phyloP scores from a whole-genome alignment of 2,329 filamentous ascomycete species.

The Ascochyta rabiei region DNA sequence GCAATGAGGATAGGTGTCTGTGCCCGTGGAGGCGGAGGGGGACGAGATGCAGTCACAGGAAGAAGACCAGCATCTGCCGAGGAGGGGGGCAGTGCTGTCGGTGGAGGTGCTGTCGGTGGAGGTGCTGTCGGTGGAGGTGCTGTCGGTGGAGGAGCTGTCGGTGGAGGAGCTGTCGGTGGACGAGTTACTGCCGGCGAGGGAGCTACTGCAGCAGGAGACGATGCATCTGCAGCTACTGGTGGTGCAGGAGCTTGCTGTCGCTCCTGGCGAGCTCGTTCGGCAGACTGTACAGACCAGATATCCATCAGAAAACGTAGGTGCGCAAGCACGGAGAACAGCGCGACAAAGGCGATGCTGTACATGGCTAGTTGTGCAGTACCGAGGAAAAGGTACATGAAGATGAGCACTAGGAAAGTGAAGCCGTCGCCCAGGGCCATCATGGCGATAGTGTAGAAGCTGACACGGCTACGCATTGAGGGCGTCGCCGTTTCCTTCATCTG shows the following conservation, averaged over 20 bases:
- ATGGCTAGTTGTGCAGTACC: slow-evolving; percentile 62
- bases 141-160: slow-evolving; percentile 19
- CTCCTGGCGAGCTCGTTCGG: slow-evolving; percentile 53
- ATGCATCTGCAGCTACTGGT: slow-evolving; percentile 22
- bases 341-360: slow-evolving; percentile 62
- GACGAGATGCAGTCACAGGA: slow-evolving; percentile 57
- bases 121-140: slow-evolving; percentile 9
- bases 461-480: slow-evolving; percentile 66
- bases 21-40: slow-evolving; percentile 35
- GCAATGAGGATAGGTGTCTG: slow-evolving; percentile 64
- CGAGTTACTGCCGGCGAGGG: slow-evolving; percentile 21
- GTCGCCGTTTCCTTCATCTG: slow-evolving; percentile 70
- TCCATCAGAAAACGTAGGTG: slow-evolving; percentile 71
- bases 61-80: slow-evolving; percentile 47
- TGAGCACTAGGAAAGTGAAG: slow-evolving; percentile 61
- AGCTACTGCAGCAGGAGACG: slow-evolving; percentile 24
- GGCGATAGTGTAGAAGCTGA: slow-evolving; percentile 69
- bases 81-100: slow-evolving; percentile 24
- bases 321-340: slow-evolving; percentile 65
- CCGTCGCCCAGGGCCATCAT: slow-evolving; percentile 67
- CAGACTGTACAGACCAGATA: slow-evolving; percentile 68
- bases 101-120: slow-evolving; percentile 14
- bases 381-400: slow-evolving; percentile 59
- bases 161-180: neutral
- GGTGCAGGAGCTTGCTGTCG: slow-evolving; percentile 50